phyloP scores from a whole-genome alignment of 2,329 filamentous ascomycete genomes.

The Truncatella angustata region DNA sequence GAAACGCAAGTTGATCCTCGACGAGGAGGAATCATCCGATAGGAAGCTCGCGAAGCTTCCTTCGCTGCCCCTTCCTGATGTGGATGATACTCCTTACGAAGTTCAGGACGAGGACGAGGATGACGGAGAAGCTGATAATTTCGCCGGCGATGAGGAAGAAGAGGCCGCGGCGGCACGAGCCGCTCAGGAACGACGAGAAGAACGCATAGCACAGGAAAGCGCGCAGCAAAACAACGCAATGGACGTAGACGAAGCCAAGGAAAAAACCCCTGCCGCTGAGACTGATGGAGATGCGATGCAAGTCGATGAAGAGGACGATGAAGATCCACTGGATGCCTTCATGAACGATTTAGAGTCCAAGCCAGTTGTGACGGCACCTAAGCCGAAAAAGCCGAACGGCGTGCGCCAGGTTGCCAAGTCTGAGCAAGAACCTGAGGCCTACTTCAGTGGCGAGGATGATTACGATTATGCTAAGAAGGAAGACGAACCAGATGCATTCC shows the following conservation, averaged over 20 bases:
- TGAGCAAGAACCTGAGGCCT: constrained; percentile 71
- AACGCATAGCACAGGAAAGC: constrained; percentile 54
- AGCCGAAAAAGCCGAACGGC: constrained; percentile 32
- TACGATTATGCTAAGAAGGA: constrained; percentile 51
- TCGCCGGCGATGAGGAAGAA: constrained; percentile 83
- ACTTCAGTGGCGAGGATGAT: constrained; percentile 81
- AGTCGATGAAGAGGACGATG: constrained; percentile 66
- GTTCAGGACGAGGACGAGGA: constrained; percentile 60
- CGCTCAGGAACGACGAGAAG: constrained; percentile 80
- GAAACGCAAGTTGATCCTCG: constrained; percentile 78
- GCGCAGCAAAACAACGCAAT: constrained; percentile 47
- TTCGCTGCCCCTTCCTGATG: constrained; percentile 65
- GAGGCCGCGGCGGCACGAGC: constrained; percentile 80
- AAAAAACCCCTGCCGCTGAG: constrained; percentile 11
- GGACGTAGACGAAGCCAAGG: constrained; percentile 32
- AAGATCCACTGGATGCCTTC: constrained; percentile 95
- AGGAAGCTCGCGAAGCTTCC: constrained; percentile 92
- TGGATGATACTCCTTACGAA: constrained; percentile 58
- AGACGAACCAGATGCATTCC: constrained; percentile 44
- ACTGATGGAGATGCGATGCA: constrained; percentile 49
- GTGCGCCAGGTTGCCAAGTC: constrained; percentile 38
- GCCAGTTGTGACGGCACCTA: constrained; percentile 22
- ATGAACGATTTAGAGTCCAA: constrained; percentile 70
- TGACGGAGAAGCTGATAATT: constrained; percentile 71
- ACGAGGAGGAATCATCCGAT: constrained; percentile 81